Conservation (phyloP, 495 filamentous ascomycete species). For the Aspergillus bridgeri region DNA sequence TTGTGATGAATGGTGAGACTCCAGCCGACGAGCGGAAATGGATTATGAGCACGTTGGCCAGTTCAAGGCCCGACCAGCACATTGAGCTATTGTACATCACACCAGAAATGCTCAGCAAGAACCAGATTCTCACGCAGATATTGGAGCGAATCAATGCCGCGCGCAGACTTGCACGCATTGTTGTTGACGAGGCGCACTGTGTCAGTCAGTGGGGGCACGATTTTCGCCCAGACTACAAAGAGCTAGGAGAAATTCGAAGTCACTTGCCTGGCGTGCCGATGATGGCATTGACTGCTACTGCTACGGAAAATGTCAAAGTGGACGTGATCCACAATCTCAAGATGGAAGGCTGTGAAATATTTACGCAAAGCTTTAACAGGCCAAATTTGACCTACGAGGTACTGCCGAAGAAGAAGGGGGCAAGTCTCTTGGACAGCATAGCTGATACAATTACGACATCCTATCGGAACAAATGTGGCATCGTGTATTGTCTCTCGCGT, state of each 20-base stretch:
- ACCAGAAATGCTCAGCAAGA: constrained; percentile 93
- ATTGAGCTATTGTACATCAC: constrained; percentile 91
- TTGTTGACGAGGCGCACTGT: constrained; percentile 97
- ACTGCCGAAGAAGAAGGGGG: constrained; percentile 50
- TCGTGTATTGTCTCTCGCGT: constrained; percentile 90
- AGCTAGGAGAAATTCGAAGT: constrained; percentile 66
- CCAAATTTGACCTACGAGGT: constrained; percentile 90
- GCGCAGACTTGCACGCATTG: constrained; percentile 76
- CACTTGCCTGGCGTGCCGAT: constrained; percentile 75
- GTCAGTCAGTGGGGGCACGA: constrained; percentile 99
- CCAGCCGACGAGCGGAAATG: constrained; percentile 48
- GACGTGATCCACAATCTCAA: constrained; percentile 86
- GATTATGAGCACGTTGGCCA: constrained; percentile 59
- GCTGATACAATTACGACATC: constrained; percentile 62
- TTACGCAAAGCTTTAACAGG: constrained; percentile 90
- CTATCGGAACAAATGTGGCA: constrained; percentile 74
- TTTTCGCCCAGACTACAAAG: constrained; percentile 95
- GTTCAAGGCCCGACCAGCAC: constrained; percentile 58
- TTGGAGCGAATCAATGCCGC: constrained; percentile 61
- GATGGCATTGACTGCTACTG: constrained; percentile 93
- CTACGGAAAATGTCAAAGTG: constrained; percentile 84
- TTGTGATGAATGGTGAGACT: constrained; percentile 74
- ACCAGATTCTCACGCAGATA: constrained; percentile 53
- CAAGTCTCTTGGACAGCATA: constrained; percentile 61
- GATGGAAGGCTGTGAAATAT: constrained; percentile 71